Evolutionary conservation across 345 rosid species (phyloP).

Genomic region (Hypericum androsaemum): DNA sequence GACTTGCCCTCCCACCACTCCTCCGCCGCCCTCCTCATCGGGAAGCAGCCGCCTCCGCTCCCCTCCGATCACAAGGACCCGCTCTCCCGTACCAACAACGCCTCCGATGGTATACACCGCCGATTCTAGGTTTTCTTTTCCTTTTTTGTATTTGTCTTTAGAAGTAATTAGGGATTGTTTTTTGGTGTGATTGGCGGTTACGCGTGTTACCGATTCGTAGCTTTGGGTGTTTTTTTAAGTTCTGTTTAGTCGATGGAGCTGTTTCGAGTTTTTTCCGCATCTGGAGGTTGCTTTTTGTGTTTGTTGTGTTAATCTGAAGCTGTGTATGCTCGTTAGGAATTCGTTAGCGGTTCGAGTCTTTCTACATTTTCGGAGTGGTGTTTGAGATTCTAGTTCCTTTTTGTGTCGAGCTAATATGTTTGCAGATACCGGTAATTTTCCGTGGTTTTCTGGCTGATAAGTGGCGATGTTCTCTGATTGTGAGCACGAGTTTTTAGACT

Average conservation of each 20-base stretch:
- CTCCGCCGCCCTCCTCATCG: constrained; percentile 28
- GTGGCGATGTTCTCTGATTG: too few relatives aligned
- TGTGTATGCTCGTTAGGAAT: too few relatives aligned
- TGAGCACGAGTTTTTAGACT: too few relatives aligned
- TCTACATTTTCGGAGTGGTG: too few relatives aligned
- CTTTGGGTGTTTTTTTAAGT: not conserved
- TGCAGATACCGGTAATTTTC: too few relatives aligned
- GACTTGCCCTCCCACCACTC: constrained; percentile 26
- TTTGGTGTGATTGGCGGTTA: not conserved
- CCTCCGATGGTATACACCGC: constrained; percentile 38
- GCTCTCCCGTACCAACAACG: constrained; percentile 37
- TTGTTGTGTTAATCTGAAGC: too few relatives aligned
- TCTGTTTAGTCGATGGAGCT: not conserved
- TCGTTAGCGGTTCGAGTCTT: too few relatives aligned
- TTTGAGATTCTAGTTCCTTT: too few relatives aligned
- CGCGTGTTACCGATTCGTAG: not conserved
- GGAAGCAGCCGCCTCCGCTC: constrained; percentile 43
- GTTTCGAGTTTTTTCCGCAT: too few relatives aligned
- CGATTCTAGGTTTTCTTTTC: constrained; percentile 35
- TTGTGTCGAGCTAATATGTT: too few relatives aligned
- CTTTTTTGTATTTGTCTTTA: not conserved
- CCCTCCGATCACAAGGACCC: constrained; percentile 48
- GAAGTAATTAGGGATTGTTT: not conserved
- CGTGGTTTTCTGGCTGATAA: too few relatives aligned
- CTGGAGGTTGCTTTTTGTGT: too few relatives aligned